These are phyloP conservation scores for Cichorium intybus DNA, from an alignment of 140 eudicot genomes.

Conservation along the genomic window DNA sequence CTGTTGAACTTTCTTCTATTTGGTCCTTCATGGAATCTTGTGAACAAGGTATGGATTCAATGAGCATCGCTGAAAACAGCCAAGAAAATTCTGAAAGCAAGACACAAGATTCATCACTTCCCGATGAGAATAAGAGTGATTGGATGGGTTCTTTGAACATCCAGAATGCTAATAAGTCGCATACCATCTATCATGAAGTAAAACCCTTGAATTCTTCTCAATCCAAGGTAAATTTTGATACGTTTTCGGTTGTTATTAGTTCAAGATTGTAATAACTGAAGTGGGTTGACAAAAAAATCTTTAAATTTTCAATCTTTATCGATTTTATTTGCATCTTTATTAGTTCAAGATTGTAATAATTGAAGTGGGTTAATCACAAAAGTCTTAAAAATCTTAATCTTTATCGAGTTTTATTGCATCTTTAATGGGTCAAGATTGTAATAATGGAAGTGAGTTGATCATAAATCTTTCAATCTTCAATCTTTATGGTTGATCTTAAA, in stretches of 20 bases:
- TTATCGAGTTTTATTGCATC: constrained; percentile 3
- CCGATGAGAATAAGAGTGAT: constrained; percentile 33
- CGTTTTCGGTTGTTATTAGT: neutral
- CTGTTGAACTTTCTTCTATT: constrained; percentile 69
- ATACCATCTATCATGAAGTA: constrained; percentile 21
- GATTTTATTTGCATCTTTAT: neutral
- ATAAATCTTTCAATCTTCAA: no score
- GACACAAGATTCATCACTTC: constrained; percentile 34
- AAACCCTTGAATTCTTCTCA: constrained; percentile 23
- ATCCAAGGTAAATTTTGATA: constrained; percentile 5
- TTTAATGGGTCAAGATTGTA: neutral
- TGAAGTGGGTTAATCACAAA: neutral
- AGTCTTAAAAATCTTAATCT: no score
- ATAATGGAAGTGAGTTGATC: no score
- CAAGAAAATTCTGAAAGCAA: constrained; percentile 31
- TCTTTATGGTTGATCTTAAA: neutral
- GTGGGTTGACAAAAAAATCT: neutral
- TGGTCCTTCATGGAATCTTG: constrained; percentile 83
- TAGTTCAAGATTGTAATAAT: neutral
- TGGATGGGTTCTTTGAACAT: constrained; percentile 36
- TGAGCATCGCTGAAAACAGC: constrained; percentile 62
- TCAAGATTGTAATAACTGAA: neutral
- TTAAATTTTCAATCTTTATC: constrained; percentile 5
- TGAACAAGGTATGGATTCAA: constrained; percentile 71
- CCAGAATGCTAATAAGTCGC: constrained; percentile 27